Percentiles rank a stretch among this genome's conserved stretches.
Evolutionary conservation across 306 rosid species (phyloP).

Genomic region (Glycine tomentella): DNA sequence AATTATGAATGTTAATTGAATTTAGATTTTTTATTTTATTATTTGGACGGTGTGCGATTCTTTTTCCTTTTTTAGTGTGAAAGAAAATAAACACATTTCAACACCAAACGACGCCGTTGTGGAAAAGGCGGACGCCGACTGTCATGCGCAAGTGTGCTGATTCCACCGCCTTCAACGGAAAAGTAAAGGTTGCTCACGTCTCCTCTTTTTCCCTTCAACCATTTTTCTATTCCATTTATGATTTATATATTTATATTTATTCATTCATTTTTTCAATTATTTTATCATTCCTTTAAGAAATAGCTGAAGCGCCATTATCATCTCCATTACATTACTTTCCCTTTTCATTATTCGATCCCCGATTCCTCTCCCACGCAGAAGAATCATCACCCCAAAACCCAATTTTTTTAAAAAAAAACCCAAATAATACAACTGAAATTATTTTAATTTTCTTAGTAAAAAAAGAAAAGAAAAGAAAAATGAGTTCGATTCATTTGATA

Average conservation of each 20-base stretch:
- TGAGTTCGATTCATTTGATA: conserved; percentile 60
- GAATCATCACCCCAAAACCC: background rate
- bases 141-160: conserved; percentile 9
- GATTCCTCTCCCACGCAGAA: conserved; percentile 1
- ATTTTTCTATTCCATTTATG: background rate
- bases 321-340: no score
- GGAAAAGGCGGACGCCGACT: conserved; percentile 16
- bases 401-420: background rate
- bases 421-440: background rate
- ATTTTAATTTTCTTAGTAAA: background rate
- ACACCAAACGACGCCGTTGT: conserved; percentile 34
- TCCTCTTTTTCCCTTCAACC: conserved; percentile 31
- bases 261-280: no score
- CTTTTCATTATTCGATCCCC: conserved; percentile 33
- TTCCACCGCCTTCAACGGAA: conserved; percentile 52
- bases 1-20: no score
- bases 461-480: background rate
- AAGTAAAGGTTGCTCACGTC: conserved; percentile 43
- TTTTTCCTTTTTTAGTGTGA: no score
- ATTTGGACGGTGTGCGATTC: no score
- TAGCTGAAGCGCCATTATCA: background rate
- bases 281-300: no score
- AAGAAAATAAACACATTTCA: no score
- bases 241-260: background rate
- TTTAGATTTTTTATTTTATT: no score